A percentile compares a stretch with the other conserved stretches of the same genome.
Conservation (phyloP, 495 filamentous ascomycete species). For the Neurospora sp. region DNA sequence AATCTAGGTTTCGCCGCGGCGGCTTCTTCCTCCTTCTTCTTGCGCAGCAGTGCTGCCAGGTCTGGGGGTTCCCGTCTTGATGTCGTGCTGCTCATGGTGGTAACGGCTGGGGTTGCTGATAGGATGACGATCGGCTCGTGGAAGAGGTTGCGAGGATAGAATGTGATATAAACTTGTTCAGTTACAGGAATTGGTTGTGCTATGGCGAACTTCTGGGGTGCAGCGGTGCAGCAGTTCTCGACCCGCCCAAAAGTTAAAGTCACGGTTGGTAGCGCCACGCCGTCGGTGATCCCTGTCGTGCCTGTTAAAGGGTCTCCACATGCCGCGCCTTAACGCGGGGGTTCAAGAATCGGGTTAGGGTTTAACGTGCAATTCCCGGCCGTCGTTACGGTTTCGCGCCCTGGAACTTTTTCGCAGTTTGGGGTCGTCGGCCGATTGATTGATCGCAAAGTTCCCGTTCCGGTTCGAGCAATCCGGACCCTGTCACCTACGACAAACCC, state of each 20-base stretch:
- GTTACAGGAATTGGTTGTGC: not conserved
- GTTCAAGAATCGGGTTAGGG: not conserved
- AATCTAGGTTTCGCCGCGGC: constrained; percentile 72
- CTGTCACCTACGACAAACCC: not conserved
- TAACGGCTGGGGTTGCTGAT: not conserved
- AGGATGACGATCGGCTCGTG: not conserved
- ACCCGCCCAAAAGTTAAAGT: not conserved
- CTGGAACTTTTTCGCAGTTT: constrained; percentile 1
- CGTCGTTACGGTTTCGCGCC: not conserved
- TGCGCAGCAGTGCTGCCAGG: constrained; percentile 37
- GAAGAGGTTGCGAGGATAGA: not conserved
- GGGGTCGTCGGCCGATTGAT: not conserved
- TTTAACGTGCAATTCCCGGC: not conserved
- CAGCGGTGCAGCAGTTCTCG: not conserved
- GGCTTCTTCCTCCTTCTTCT: constrained; percentile 36
- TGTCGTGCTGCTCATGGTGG: constrained; percentile 5
- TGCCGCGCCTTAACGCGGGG: not conserved
- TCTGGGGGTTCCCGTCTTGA: constrained; percentile 32
- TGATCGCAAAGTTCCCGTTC: not conserved
- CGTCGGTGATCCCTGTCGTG: not conserved
- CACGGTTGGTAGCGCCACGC: not conserved
- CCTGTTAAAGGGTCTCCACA: not conserved
- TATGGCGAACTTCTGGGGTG: not conserved
- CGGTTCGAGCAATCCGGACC: not conserved
- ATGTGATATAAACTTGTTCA: not conserved